Percentiles rank a stretch among this genome's conserved stretches.
These are phyloP conservation scores for Rubia tinctorum DNA, from an alignment of 305 asterid species.

Conservation along the genomic window DNA sequence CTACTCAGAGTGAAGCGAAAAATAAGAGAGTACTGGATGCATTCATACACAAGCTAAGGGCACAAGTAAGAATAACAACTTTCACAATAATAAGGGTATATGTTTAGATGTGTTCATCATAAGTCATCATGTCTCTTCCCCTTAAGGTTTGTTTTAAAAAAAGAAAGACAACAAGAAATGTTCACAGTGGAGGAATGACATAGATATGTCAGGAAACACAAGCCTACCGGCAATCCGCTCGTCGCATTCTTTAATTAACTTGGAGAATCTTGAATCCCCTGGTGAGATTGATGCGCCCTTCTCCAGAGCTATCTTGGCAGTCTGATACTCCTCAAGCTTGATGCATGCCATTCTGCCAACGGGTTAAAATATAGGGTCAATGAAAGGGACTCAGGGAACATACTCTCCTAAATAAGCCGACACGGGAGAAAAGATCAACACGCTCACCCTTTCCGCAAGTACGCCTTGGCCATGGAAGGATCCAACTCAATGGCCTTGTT, in stretches of 20 bases:
- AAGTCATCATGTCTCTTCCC: no score
- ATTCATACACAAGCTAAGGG: no score
- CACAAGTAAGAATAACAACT: no score
- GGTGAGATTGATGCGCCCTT: constrained; percentile 76
- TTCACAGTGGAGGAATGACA: background rate
- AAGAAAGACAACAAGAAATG: background rate
- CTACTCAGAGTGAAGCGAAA: background rate
- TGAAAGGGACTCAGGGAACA: background rate
- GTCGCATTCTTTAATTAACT: constrained; percentile 74
- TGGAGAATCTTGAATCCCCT: constrained; percentile 66
- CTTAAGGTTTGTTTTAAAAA: no score
- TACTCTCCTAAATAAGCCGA: background rate
- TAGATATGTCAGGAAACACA: background rate
- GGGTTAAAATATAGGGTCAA: constrained; percentile 3
- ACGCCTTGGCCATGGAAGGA: constrained; percentile 69
- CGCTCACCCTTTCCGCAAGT: constrained; percentile 78
- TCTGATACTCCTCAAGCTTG: constrained; percentile 91
- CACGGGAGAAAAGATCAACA: background rate
- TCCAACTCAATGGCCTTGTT: constrained; percentile 73
- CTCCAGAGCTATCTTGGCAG: constrained; percentile 85
- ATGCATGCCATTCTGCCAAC: constrained; percentile 65
- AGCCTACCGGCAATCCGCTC: constrained; percentile 62
- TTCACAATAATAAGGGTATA: background rate
- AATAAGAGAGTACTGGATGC: no score
- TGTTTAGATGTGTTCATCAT: no score